Base-by-base conservation (phyloP, 179 eudicot genomes). In the Dionaea muscipula region DNA sequence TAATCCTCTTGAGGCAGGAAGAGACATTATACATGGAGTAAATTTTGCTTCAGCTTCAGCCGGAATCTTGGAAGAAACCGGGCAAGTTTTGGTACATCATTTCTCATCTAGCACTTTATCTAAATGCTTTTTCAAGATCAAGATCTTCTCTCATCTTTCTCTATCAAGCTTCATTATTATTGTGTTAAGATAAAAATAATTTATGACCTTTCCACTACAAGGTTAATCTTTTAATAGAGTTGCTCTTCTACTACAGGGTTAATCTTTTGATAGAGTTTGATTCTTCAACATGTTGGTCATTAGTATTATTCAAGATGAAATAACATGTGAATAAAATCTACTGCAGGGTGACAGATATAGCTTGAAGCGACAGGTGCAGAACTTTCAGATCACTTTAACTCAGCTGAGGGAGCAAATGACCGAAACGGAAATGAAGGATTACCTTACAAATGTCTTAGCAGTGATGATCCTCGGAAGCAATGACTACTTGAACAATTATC, bases 11-110 rank as follows among this genome's bases (percentile, higher is more conserved):
- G 64, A 61, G 0, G 68, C 61, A 5, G 86, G 75, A 25, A 39
- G 17, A 58, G 68, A 64, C 40, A 65, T 80, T 54, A 55, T 81
- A 2, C 64, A 58, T 31, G 96, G 96, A 36, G 85, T 85, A 11
- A 85, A 85, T 51, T 88, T 76, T 41, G 94, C 96, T 17, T 88
- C 96, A 26, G 94, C 91, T 31, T 85, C 85, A 1, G 91, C 80
- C 31, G 96, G 96, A 35, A 82, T 88, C 47, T 78, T 82, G 0
- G 87, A 85, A 10, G 83, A 82, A 66, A 80, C 78, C 16, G 96
- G 90, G 47, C 71, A 57, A 61, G 69, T 54, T 62, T 59, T 88
- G 55, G 96, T 88, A 81, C 4, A 2, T 35, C 39, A 2, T 26
- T 56, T 26, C 36, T 36, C 22, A 11, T 4, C 35, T 31, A 31